Percentiles rank a stretch among this genome's conserved stretches.
Evolutionary conservation across 345 rosid genomes (phyloP).

Genomic region (Citrus inodora): DNA sequence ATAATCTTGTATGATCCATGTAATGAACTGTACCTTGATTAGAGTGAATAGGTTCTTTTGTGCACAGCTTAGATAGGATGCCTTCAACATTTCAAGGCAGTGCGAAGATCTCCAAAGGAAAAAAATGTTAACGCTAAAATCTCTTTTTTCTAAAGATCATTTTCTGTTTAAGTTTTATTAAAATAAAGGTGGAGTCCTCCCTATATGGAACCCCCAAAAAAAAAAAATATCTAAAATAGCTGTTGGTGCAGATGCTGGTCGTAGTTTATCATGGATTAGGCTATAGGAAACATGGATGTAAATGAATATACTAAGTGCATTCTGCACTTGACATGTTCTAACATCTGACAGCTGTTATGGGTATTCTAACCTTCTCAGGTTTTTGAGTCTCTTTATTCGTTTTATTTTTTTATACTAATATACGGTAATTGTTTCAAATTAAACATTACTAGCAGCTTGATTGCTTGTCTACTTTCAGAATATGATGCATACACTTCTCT

Average conservation of each 20-base stretch:
- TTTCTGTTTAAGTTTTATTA: neutral
- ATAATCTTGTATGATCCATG: constrained; percentile 1
- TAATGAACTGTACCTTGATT: neutral
- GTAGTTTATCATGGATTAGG: neutral
- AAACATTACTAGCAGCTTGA: neutral
- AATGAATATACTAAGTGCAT: constrained; percentile 1
- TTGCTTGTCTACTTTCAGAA: neutral
- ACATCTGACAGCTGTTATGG: neutral
- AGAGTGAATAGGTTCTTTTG: constrained; percentile 1
- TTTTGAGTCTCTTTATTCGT: neutral
- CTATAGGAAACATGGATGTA: neutral
- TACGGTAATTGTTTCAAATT: neutral
- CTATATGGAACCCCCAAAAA: neutral
- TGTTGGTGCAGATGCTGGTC: neutral
- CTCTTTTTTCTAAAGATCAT: neutral
- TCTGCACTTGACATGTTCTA: neutral
- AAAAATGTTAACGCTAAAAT: neutral
- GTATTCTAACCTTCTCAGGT: neutral
- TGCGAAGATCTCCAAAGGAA: neutral
- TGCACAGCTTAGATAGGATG: constrained; percentile 4
- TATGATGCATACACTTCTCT: neutral
- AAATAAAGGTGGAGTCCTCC: too few species aligned
- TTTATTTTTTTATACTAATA: neutral
- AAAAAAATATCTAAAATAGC: neutral
- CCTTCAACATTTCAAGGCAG: neutral